Conservation (phyloP, 306 rosid genomes). For the Acacia melanoxylon region DNA sequence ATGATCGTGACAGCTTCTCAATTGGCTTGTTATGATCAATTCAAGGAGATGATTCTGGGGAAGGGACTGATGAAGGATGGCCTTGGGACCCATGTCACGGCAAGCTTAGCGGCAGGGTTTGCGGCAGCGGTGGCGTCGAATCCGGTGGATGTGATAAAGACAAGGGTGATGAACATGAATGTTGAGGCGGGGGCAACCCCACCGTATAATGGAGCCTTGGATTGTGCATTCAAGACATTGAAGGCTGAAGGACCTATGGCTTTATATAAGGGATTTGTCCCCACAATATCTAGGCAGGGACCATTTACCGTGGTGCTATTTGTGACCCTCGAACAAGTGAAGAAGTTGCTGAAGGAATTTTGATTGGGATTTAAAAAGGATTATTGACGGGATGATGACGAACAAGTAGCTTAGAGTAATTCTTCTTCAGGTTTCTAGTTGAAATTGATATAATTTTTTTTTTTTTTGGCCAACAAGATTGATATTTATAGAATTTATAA, state of each 20-base stretch:
- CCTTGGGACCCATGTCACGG: not conserved
- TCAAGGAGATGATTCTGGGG: conserved; percentile 5
- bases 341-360: conserved; percentile 4
- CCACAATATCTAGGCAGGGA: not conserved
- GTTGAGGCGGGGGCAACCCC: conserved; percentile 48
- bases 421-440: not conserved
- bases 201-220: conserved; percentile 58
- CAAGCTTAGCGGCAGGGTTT: not conserved
- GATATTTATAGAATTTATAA: not conserved
- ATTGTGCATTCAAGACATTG: conserved; percentile 59
- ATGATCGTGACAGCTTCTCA: conserved; percentile 4
- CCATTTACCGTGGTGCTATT: not conserved
- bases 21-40: not conserved
- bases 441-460: not conserved
- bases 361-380: not conserved
- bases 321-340: conserved; percentile 2
- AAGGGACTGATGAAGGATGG: conserved; percentile 6
- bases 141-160: conserved; percentile 70
- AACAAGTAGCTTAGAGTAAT: not conserved
- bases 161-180: conserved; percentile 72
- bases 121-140: conserved; percentile 60
- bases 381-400: not conserved
- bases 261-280: not conserved
- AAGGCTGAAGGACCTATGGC: conserved; percentile 26
- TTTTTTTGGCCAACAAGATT: not conserved